Evolutionary conservation across 208 protist genomes (phyloP).

Genomic region (Acanthamoeba healyi): DNA sequence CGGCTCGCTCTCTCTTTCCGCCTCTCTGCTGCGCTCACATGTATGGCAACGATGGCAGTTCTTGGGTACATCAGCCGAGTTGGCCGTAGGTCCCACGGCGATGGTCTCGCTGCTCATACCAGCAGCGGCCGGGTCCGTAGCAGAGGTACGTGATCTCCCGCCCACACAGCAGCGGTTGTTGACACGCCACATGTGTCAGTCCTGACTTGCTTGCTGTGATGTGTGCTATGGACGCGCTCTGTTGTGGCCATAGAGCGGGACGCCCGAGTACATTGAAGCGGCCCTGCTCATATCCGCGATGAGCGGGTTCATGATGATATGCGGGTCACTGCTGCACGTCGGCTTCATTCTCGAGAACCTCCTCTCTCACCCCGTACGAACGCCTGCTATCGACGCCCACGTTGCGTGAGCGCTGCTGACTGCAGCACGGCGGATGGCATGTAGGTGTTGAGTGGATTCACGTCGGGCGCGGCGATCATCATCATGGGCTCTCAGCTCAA

Average conservation of each 20-base stretch:
- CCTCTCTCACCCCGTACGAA: conserved; percentile 42
- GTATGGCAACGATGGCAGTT: background rate
- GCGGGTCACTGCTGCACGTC: background rate
- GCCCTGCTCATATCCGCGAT: background rate
- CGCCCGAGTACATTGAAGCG: background rate
- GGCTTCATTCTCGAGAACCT: conserved; percentile 64
- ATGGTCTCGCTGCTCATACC: conserved; percentile 49
- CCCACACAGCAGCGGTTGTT: no score
- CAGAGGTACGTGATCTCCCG: background rate
- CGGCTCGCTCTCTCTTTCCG: no score
- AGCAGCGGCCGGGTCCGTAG: background rate
- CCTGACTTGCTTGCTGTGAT: background rate
- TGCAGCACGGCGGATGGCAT: background rate
- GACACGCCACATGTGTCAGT: background rate
- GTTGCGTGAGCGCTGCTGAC: no score
- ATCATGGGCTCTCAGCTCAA: conserved; percentile 44
- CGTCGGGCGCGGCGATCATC: conserved; percentile 43
- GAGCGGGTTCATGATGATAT: conserved; percentile 16
- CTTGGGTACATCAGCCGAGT: conserved; percentile 44
- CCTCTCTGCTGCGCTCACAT: background rate
- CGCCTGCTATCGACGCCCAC: background rate
- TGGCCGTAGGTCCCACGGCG: conserved; percentile 3
- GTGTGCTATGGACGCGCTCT: background rate
- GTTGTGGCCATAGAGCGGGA: background rate
- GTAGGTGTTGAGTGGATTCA: conserved; percentile 58